A percentile compares a stretch with the other conserved stretches of the same genome.
These are phyloP conservation scores for Kalmusia sp. DNA, from an alignment of 2,329 filamentous ascomycete genomes.

Conservation along the genomic window DNA sequence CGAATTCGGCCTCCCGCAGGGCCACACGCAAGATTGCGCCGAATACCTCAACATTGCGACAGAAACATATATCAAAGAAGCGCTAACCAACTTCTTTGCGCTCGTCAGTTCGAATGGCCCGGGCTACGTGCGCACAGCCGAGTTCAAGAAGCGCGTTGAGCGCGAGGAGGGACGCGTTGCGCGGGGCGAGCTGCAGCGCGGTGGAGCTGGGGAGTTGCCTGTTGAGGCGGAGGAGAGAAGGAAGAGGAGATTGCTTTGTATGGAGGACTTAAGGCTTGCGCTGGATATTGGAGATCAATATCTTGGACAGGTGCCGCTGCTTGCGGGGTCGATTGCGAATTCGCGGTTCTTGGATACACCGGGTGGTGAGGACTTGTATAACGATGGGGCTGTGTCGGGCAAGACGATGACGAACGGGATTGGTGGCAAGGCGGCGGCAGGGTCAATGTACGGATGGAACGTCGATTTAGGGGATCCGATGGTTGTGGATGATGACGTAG, in stretches of 20 bases:
- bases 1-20: constrained; percentile 65
- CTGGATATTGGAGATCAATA: constrained; percentile 78
- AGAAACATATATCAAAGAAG: constrained; percentile 69
- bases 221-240: constrained; percentile 79
- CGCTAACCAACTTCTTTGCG: constrained; percentile 61
- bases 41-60: constrained; percentile 67
- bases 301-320: constrained; percentile 77
- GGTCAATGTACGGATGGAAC: constrained; percentile 20
- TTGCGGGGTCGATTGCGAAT: constrained; percentile 71
- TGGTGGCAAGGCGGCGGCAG: constrained; percentile 8
- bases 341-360: constrained; percentile 70
- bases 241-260: constrained; percentile 73
- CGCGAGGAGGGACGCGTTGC: constrained; percentile 76
- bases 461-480: constrained; percentile 42
- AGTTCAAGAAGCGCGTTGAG: constrained; percentile 76
- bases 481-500: constrained; percentile 43
- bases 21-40: constrained; percentile 60
- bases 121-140: constrained; percentile 73
- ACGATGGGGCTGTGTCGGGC: background rate
- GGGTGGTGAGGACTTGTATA: constrained; percentile 35
- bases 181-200: constrained; percentile 76
- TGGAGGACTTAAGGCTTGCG: constrained; percentile 79
- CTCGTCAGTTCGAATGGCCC: constrained; percentile 64
- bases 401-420: constrained; percentile 17
- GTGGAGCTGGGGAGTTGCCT: constrained; percentile 79